A percentile compares a stretch with the other conserved stretches of the same genome.
phyloP scores from a whole-genome alignment of 305 asterid species.

The Euphrasia arctica region DNA sequence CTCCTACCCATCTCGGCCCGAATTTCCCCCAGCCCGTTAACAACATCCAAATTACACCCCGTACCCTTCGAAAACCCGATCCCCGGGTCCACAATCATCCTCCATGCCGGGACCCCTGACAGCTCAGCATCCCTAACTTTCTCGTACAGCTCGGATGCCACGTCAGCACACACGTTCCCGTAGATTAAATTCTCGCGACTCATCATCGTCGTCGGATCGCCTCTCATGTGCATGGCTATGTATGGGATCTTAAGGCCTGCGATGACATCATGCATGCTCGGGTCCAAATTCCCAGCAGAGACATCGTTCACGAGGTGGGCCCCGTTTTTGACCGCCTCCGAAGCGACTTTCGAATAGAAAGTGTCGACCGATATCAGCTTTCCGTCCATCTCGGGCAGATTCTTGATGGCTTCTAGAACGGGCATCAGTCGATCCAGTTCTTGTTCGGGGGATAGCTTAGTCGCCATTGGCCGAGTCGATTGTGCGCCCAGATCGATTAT shows the following conservation, averaged over 20 bases:
- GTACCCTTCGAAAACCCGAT: constrained; percentile 83
- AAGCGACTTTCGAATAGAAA: constrained; percentile 72
- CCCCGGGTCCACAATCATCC: constrained; percentile 81
- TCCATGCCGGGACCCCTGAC: constrained; percentile 90
- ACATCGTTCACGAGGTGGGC: constrained; percentile 81
- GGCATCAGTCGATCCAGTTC: constrained; percentile 82
- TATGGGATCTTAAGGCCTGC: constrained; percentile 67
- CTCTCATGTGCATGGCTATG: constrained; percentile 86
- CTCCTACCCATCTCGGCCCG: constrained; percentile 52
- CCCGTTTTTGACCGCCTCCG: constrained; percentile 68
- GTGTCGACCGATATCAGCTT: constrained; percentile 83
- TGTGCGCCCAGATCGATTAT: constrained; percentile 93
- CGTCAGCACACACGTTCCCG: constrained; percentile 55
- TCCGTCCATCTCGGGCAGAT: constrained; percentile 73
- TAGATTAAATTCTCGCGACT: constrained; percentile 55
- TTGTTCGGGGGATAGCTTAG: constrained; percentile 63
- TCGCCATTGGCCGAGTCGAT: constrained; percentile 90
- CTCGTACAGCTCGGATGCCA: constrained; percentile 54
- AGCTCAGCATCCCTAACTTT: constrained; percentile 67
- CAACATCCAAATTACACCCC: constrained; percentile 67
- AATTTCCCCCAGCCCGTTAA: constrained; percentile 48
- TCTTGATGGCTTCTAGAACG: constrained; percentile 56
- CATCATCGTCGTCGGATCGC: constrained; percentile 88
- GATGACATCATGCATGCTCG: constrained; percentile 48
- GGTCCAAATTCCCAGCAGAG: constrained; percentile 71